Percentiles rank a stretch among this genome's conserved stretches.
phyloP scores from a whole-genome alignment of 305 asterid genomes.

The Fraxinus greggii region DNA sequence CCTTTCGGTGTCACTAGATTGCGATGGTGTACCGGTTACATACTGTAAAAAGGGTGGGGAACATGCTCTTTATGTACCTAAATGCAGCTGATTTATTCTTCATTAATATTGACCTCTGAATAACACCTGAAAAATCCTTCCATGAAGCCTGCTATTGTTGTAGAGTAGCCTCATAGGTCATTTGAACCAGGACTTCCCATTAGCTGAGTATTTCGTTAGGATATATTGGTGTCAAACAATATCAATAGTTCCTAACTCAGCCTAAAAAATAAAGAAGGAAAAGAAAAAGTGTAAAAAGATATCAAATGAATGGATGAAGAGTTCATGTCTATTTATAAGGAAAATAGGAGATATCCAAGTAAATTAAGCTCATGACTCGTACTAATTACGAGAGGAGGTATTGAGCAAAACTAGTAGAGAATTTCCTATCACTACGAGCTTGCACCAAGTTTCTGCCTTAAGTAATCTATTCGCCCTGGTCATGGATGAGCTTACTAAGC shows the following conservation, averaged over 20 bases:
- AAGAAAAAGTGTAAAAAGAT: not conserved
- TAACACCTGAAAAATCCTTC: not conserved
- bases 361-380: not conserved
- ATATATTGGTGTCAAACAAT: too few relatives aligned
- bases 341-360: not conserved
- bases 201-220: not conserved
- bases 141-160: not conserved
- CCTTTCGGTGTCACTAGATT: too few relatives aligned
- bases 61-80: too few relatives aligned
- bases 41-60: too few relatives aligned
- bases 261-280: not conserved
- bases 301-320: not conserved
- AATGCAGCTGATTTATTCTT: too few relatives aligned
- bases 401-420: not conserved
- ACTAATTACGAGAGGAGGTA: not conserved
- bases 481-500: not conserved
- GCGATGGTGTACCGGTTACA: too few relatives aligned
- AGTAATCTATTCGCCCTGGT: not conserved
- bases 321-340: not conserved
- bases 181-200: not conserved
- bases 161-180: not conserved
- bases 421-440: not conserved
- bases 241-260: not conserved
- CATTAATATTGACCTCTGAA: too few relatives aligned
- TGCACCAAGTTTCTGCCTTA: not conserved